Evolutionary conservation across 148 eudicot genomes (phyloP).

Genomic region (Spergularia marina): DNA sequence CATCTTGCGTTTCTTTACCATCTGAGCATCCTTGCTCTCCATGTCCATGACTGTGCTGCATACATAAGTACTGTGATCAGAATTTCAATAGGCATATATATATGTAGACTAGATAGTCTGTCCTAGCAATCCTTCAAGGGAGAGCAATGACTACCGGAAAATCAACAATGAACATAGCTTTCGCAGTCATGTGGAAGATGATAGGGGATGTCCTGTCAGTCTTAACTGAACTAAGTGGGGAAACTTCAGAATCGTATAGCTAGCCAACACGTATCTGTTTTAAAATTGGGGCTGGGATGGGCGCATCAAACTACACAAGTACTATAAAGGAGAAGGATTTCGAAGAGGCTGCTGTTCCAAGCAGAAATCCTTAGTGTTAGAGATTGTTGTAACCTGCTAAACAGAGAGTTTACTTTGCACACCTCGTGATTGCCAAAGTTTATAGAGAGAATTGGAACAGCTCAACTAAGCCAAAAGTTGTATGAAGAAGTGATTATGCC

Average conservation of each 20-base stretch:
- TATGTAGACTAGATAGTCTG: neutral
- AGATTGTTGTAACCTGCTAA: neutral
- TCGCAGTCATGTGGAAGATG: neutral
- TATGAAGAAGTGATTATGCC: no score
- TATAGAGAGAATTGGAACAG: neutral
- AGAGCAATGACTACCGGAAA: neutral
- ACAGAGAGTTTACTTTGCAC: neutral
- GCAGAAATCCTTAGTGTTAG: neutral
- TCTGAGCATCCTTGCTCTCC: slow-evolving; percentile 39
- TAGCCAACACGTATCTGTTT: no score
- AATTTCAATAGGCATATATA: neutral
- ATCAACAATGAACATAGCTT: neutral
- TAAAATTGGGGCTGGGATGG: no score
- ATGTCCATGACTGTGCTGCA: slow-evolving; percentile 32
- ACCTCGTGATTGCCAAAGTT: neutral
- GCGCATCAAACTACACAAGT: neutral
- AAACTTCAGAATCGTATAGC: neutral
- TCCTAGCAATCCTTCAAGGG: neutral
- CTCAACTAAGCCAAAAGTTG: neutral
- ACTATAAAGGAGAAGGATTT: neutral
- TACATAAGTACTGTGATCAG: neutral
- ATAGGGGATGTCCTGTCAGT: neutral
- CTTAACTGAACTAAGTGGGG: neutral
- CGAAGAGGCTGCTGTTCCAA: neutral
- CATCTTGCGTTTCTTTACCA: slow-evolving; percentile 53